Evolutionary conservation across 2,329 filamentous ascomycete species (phyloP).

Genomic region (Lasiodiplodia sp.): DNA sequence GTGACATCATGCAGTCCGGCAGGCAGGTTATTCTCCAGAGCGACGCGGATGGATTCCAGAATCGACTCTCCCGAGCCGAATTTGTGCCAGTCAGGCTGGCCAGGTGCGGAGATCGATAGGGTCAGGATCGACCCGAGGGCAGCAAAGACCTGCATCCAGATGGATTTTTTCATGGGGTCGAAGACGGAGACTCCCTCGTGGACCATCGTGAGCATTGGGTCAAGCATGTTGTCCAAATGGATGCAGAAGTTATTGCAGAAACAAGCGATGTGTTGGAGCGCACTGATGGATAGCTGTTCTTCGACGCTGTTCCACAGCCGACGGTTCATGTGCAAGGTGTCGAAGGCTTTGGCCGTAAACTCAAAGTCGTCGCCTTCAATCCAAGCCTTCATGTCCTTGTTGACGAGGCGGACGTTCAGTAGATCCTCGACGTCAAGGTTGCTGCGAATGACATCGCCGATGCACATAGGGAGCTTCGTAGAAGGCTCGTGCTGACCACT

Average conservation of each 20-base stretch:
- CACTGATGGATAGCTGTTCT: neutral
- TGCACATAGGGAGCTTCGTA: neutral
- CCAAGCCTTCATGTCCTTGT: conserved; percentile 13
- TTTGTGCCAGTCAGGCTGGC: conserved; percentile 6
- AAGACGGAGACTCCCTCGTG: neutral
- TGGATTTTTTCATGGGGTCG: neutral
- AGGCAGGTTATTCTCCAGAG: conserved; percentile 3
- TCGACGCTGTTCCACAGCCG: neutral
- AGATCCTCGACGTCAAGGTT: conserved; percentile 12
- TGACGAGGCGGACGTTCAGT: conserved; percentile 4
- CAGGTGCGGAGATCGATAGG: conserved; percentile 7
- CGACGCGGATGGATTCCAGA: conserved; percentile 17
- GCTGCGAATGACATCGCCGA: neutral
- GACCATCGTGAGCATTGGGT: neutral
- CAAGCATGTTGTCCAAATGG: neutral
- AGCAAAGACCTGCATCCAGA: conserved; percentile 5
- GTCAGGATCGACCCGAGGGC: neutral
- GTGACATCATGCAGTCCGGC: conserved; percentile 1
- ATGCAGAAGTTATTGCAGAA: conserved; percentile 17
- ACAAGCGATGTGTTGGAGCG: neutral
- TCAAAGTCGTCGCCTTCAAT: neutral
- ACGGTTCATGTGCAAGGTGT: neutral
- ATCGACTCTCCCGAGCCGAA: conserved; percentile 8
- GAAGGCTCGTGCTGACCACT: neutral
- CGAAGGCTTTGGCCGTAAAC: conserved; percentile 5